Evolutionary conservation across 441 rosid species (phyloP), one percentile per base, ranked within the genome.

Genomic region (Pelargonium australe): DNA sequence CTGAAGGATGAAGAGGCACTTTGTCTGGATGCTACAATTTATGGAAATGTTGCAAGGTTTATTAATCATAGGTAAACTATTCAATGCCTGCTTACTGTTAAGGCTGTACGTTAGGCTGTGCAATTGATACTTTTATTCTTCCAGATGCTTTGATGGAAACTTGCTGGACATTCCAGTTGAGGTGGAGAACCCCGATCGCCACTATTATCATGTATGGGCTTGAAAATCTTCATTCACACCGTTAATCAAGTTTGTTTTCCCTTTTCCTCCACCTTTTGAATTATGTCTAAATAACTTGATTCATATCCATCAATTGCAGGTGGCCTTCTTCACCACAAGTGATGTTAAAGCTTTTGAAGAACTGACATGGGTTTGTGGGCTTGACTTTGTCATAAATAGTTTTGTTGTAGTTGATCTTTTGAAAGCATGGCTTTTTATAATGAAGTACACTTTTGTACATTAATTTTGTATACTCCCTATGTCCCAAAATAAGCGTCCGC

Each of bases 131-230:
- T 34, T 63, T 7, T 73, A 17, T 31, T 41, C 44, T 16, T 77
- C 13, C 84, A 93, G 98, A 81, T 93, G 97, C 67, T 76, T 34
- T 66, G 95, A 93, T 84, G 91, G 87, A 37, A 91, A 84, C 77
- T 82, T 93, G 85, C 84, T 85, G 65, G 97, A 91, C 75, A 85
- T 93, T 77, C 98, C 96, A 11, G 90, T 93, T 13, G 82, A 89
- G 78, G 82, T 93, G 68, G 97, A 93, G 86, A 93, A 94, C 43
- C 97, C 97, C 7, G 96, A 91, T 78, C 91, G 87, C 68, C 98
- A 92, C 73, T 92, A 89, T 74, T 92, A 92, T 70, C 98, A 90
- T 81, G 98, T 87, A 85, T 68, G 88, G 7, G 68, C 61, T 41
- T 76, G 73, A 16, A 34, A 44, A 0, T 17, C 34, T 66, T 64